These are phyloP conservation scores for Trypanosoma boissoni DNA, from an alignment of 208 protist genomes.

Conservation along the genomic window DNA sequence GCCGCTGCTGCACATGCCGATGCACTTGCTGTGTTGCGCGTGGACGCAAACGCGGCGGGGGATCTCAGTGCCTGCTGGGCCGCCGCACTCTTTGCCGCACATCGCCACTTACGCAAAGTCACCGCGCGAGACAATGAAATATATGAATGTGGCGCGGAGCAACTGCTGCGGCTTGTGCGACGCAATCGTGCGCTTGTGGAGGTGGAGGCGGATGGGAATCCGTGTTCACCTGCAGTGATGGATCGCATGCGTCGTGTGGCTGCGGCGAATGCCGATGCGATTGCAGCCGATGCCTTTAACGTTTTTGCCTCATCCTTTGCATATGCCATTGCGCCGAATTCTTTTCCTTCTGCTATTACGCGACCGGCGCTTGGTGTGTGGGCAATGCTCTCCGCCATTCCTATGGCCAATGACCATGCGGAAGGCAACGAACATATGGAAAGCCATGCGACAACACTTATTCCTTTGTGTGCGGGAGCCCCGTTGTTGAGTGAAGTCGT, in stretches of 20 bases:
- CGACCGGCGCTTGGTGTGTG: constrained; percentile 68
- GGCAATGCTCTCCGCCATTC: constrained; percentile 63
- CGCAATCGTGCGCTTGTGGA: constrained; percentile 52
- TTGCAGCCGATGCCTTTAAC: constrained; percentile 64
- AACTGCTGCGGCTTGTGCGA: constrained; percentile 66
- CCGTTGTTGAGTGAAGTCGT: constrained; percentile 79
- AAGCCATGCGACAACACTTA: constrained; percentile 28
- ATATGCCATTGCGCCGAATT: constrained; percentile 41
- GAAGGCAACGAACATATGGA: constrained; percentile 69
- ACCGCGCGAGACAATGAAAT: constrained; percentile 56
- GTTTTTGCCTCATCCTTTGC: constrained; percentile 49
- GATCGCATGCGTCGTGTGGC: constrained; percentile 43
- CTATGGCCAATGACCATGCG: constrained; percentile 61
- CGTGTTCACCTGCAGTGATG: constrained; percentile 41
- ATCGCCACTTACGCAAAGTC: constrained; percentile 56
- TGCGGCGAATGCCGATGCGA: constrained; percentile 26
- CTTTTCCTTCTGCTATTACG: constrained; percentile 45
- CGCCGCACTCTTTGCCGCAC: constrained; percentile 53
- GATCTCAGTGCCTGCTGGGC: constrained; percentile 65
- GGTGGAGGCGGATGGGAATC: constrained; percentile 47
- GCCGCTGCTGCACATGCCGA: constrained; percentile 64
- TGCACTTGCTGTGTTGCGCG: constrained; percentile 47
- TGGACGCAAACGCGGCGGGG: constrained; percentile 60
- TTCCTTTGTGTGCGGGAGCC: constrained; percentile 60
- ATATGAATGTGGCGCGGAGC: constrained; percentile 71